Base-by-base conservation (phyloP, 164 flowering plant genomes). In the Aristolochia californica region DNA sequence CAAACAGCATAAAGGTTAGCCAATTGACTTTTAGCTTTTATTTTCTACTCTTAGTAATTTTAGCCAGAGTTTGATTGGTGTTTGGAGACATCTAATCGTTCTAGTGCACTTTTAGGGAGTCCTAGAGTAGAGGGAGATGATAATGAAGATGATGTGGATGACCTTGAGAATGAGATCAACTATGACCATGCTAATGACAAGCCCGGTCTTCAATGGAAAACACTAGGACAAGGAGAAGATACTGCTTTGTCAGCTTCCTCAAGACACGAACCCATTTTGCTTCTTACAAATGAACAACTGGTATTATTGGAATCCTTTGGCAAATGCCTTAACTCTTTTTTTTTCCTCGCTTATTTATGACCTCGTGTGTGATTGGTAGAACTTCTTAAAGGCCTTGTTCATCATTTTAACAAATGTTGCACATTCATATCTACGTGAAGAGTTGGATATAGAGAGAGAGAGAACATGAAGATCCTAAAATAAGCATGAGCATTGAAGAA, bases 1-100 rank as follows among this genome's bases (percentile, higher is more conserved):
- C 76, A 89, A 87, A 66, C 98, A 97, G 30, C 58, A 87, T 59
- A 89, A 85, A 75, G 98, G 98, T 84, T 57, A 27, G 16, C 15
- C 44, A 30, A 15, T 28, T 18, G 54, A 23, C 34, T 17, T 5
- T 44, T 34, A 27, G 16, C 12, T 23, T 47, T 43, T 24, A 17
- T 9, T 30, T 55, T 24, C 18, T 2, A n/a, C 17, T n/a, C 18
- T 28, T 16, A 16, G 30, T 38, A 22, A 22, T 8, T 8, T 21
- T 17, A 55, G 34, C 5, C 21, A 7, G 58, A 38, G 43, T 18
- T 24, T 55, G 56, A 12, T 9, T 12, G 12, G 5, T 3, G 14
- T n/a, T 13, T 17, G 12, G 56, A 53, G 28, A 53, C 30, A 18
- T 55, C 14, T 15, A 28, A 12, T 28, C 20, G 24, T 14, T 30